Base-by-base conservation (phyloP, 1,284 basidiomycete genomes). In the Pseudozyma hubeiensis region DNA sequence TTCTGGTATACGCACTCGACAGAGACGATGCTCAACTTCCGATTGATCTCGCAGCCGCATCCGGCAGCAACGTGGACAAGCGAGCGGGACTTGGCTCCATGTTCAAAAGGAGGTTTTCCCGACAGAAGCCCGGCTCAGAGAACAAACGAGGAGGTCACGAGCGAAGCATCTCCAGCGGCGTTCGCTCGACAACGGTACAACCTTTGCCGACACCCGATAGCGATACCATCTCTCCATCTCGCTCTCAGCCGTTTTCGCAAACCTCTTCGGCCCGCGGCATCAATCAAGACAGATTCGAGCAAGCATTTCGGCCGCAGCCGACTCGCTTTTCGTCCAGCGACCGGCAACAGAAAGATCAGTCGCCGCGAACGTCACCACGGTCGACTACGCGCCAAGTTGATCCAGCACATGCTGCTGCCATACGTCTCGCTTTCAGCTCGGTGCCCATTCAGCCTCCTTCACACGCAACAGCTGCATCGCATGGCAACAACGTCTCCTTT, bases 1-100 rank as follows among this genome's bases (percentile, higher is more conserved):
- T 79, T n/a, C 54, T 77, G 0, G 19, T 62, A 11, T 77, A 71
- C 19, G 76, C 74, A 4, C 57, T 80, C 29, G 78, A 80, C 46
- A 53, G 53, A 47, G 31, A 56, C 16, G 54, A 67, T n/a, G 64
- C 64, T 11, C 58, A 62, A 35, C n/a, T 57, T 11, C 75, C 76
- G 1, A 60, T 78, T 31, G 48, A 78, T 45, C 60, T 78, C 17
- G 46, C 63, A 7, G n/a, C 53, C 6, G 4, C 53, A 37, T n/a
- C 54, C 7, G 24, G 35, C 7, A 47, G 34, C 34, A 10, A 14
- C 2, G 37, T 45, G 19, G 37, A 53, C 47, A 46, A 59, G 41
- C 47, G 63, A 40, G 41, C 53, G 37, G 60, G 70, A 3, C 35
- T 79, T 10, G 52, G 68, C 19, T 31, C 53, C 37, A 71, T 72